Evolutionary conservation across 108 stramenopile genomes (phyloP), one percentile per base, ranked within the genome.

Genomic region (Skeletonema marinoi): DNA sequence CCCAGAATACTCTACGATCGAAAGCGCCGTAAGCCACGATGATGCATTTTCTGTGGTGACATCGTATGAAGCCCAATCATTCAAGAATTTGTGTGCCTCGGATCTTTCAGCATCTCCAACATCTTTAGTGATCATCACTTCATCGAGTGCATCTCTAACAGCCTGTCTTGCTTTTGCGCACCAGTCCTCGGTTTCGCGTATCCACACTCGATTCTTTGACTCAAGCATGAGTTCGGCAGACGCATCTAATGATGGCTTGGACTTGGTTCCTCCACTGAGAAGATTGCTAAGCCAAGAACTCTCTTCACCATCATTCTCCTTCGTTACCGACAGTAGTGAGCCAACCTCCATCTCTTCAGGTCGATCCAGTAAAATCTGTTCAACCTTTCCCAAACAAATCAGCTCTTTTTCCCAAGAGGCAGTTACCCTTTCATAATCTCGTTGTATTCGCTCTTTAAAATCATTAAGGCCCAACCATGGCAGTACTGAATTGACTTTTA

Each of bases 371-470:
- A 94, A 54, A 10, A 87, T 13, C 29, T 64, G 66, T 41, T 84
- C 60, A n/a, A 90, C 73, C 9, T 44, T 66, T 41, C 93, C 93
- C 17, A 94, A 73, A 44, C 91, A 83, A 4, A 70, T 48, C 33
- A 88, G 38, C 74, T 94, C 93, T 21, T 75, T 30, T 56, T 88
- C 75, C 58, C 80, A 92, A 11, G 93, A 86, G 6, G 89, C 89
- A 16, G 81, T 83, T 3, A 84, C 87, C 33, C 63, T 19, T 39
- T 74, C 80, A 48, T 74, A 74, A 30, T 75, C 56, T 50, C 61
- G 51, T 71, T 75, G 73, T 60, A 71, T 74, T 19, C 54, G 51
- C 35, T 70, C 69, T 59, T 62, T 60, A 39, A 75, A 64, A 41
- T 66, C 41, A n/a, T 32, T 7, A 21, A 46, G 13, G 2, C 56